Evolutionary conservation across 2,329 filamentous ascomycete genomes (phyloP).

Genomic region (Microsporum audouinii): DNA sequence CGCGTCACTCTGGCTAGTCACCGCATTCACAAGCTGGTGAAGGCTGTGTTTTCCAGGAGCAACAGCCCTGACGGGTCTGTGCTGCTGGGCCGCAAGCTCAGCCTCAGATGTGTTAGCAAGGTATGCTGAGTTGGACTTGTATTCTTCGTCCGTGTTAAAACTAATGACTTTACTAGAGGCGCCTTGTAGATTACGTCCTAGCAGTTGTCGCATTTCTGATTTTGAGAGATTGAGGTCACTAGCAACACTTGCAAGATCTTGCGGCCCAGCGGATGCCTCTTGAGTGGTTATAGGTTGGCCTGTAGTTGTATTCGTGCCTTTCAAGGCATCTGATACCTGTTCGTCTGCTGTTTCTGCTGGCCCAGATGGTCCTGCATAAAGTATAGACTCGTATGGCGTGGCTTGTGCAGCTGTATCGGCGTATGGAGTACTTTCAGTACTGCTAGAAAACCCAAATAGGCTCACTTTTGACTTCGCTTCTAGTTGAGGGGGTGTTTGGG

Average conservation of each 20-base stretch:
- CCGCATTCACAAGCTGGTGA: conserved; percentile 74
- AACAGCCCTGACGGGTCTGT: conserved; percentile 73
- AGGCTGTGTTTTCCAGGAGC: conserved; percentile 82
- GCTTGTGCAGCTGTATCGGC: not conserved
- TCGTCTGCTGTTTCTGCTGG: conserved; percentile 14
- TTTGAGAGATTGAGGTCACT: conserved; percentile 67
- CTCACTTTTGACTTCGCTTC: conserved; percentile 34
- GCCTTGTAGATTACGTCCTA: conserved; percentile 50
- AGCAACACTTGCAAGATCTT: conserved; percentile 60
- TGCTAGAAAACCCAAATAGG: conserved; percentile 32
- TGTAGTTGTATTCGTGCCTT: not conserved
- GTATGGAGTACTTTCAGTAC: conserved; percentile 14
- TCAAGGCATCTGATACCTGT: not conserved
- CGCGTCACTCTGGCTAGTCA: conserved; percentile 69
- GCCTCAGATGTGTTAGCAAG: conserved; percentile 55
- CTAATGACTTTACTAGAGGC: conserved; percentile 59
- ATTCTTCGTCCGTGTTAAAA: conserved; percentile 84
- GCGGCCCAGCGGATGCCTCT: conserved; percentile 14
- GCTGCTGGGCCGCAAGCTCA: conserved; percentile 41
- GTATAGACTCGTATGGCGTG: conserved; percentile 26
- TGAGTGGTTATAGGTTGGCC: conserved; percentile 3
- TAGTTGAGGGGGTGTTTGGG: conserved; percentile 15
- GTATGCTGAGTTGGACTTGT: conserved; percentile 69
- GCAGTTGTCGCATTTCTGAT: conserved; percentile 67
- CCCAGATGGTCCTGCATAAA: conserved; percentile 24